These are phyloP conservation scores for Anthracocystis panici-leucophaei DNA, from an alignment of 1,284 basidiomycete species.

Conservation along the genomic window DNA sequence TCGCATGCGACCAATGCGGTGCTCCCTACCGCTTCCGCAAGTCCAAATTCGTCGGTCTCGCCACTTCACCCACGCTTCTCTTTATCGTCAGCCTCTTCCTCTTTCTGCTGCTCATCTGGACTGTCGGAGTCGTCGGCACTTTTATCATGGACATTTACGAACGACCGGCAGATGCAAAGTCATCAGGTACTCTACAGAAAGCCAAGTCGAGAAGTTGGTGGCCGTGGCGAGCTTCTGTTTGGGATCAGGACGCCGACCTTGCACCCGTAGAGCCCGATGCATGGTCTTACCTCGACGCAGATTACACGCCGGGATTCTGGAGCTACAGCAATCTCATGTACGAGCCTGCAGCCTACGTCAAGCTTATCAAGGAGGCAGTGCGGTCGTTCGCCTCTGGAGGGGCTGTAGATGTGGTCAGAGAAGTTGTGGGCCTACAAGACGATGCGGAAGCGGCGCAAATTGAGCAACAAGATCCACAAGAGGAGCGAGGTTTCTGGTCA, in stretches of 20 bases:
- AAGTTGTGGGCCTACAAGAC: slow-evolving; percentile 29
- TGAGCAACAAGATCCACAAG: slow-evolving; percentile 2
- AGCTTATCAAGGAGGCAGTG: slow-evolving; percentile 49
- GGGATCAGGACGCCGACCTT: neutral
- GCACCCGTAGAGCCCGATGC: slow-evolving; percentile 20
- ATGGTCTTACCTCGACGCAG: slow-evolving; percentile 37
- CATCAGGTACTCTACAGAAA: neutral
- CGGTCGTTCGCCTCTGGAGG: slow-evolving; percentile 49
- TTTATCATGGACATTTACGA: slow-evolving; percentile 46
- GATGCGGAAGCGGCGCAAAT: neutral
- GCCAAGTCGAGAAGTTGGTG: slow-evolving; percentile 23
- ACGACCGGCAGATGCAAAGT: slow-evolving; percentile 1
- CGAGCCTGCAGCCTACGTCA: slow-evolving; percentile 49
- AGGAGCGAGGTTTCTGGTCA: slow-evolving; percentile 36
- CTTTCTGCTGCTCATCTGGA: slow-evolving; percentile 50
- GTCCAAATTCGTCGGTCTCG: slow-evolving; percentile 54
- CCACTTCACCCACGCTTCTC: slow-evolving; percentile 46
- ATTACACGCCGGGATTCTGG: slow-evolving; percentile 28
- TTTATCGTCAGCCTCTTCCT: slow-evolving; percentile 47
- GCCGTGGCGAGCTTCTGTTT: slow-evolving; percentile 25
- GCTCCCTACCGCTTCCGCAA: slow-evolving; percentile 57
- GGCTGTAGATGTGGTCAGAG: slow-evolving; percentile 33
- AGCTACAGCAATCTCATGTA: slow-evolving; percentile 39
- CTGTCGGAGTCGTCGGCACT: slow-evolving; percentile 40
- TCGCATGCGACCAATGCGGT: slow-evolving; percentile 64